phyloP scores from a whole-genome alignment of 2,329 filamentous ascomycete species.

The Clarireedia paspali region DNA sequence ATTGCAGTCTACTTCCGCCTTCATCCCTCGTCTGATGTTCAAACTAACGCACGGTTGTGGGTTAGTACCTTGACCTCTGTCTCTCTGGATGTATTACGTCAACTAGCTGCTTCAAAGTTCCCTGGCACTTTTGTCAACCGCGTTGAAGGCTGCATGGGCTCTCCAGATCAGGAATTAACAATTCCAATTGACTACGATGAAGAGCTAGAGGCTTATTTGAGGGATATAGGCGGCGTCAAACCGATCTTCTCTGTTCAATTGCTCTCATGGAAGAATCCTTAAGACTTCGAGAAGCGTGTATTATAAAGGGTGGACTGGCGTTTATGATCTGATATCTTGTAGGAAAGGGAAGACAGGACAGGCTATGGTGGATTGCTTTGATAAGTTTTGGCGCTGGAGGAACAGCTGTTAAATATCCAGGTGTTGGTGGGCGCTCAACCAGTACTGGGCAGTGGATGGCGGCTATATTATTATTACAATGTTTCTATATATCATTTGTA shows the following conservation, averaged over 20 bases:
- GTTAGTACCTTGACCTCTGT: constrained; percentile 49
- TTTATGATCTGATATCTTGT: no score
- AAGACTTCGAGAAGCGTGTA: neutral
- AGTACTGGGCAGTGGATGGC: neutral
- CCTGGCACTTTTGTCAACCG: constrained; percentile 50
- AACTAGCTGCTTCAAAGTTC: constrained; percentile 52
- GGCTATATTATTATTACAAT: neutral
- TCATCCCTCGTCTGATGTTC: constrained; percentile 53
- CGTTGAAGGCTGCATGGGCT: constrained; percentile 59
- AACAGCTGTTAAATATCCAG: no score
- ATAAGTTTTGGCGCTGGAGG: no score
- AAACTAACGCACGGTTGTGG: constrained; percentile 49
- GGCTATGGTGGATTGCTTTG: neutral
- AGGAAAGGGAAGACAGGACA: neutral
- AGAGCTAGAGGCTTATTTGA: constrained; percentile 65
- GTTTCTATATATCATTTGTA: neutral
- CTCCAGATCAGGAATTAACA: constrained; percentile 45
- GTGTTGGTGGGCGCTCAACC: no score
- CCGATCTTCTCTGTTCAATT: constrained; percentile 28
- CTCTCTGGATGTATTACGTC: constrained; percentile 55
- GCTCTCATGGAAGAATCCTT: constrained; percentile 27
- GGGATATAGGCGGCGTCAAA: constrained; percentile 37
- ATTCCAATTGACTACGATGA: constrained; percentile 62
- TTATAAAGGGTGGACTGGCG: neutral
- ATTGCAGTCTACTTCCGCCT: constrained; percentile 64